Evolutionary conservation across 148 eudicot species (phyloP).

Genomic region (Spergularia bocconei): DNA sequence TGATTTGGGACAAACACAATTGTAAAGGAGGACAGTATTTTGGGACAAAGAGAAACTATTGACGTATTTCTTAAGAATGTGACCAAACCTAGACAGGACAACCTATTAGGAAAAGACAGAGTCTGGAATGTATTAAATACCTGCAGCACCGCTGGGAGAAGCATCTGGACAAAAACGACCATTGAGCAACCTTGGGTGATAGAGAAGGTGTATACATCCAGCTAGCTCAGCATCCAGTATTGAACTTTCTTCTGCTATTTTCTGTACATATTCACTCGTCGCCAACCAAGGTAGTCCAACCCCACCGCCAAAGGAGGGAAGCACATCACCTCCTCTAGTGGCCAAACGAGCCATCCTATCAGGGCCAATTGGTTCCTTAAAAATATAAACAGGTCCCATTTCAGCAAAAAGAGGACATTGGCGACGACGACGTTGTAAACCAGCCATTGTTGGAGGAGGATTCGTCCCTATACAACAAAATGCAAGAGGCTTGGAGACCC

Average conservation of each 20-base stretch:
- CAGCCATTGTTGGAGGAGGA: slow-evolving; percentile 98
- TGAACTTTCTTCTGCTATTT: slow-evolving; percentile 74
- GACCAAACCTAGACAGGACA: background rate
- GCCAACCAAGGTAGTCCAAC: slow-evolving; percentile 93
- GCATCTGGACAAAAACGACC: slow-evolving; percentile 99
- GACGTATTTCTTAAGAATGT: background rate
- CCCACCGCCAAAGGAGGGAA: slow-evolving; percentile 88
- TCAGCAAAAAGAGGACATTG: slow-evolving; percentile 99
- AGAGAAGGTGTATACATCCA: slow-evolving; percentile 81
- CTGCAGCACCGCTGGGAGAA: slow-evolving; percentile 97
- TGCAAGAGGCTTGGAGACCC: slow-evolving; percentile 92
- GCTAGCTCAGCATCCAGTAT: slow-evolving; percentile 81
- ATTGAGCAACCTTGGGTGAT: slow-evolving; percentile 88
- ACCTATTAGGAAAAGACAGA: background rate
- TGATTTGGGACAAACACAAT: no score
- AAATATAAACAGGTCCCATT: slow-evolving; percentile 97
- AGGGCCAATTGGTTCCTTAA: slow-evolving; percentile 87
- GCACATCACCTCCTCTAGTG: slow-evolving; percentile 90
- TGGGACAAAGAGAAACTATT: no score
- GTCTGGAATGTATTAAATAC: slow-evolving; percentile 33
- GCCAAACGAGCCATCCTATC: slow-evolving; percentile 93
- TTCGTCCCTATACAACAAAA: slow-evolving; percentile 98
- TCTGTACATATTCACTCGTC: slow-evolving; percentile 66
- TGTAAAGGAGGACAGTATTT: no score
- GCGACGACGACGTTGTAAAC: slow-evolving; percentile 95